Evolutionary conservation across 345 rosid genomes (phyloP).

Genomic region (Syzygium grande): DNA sequence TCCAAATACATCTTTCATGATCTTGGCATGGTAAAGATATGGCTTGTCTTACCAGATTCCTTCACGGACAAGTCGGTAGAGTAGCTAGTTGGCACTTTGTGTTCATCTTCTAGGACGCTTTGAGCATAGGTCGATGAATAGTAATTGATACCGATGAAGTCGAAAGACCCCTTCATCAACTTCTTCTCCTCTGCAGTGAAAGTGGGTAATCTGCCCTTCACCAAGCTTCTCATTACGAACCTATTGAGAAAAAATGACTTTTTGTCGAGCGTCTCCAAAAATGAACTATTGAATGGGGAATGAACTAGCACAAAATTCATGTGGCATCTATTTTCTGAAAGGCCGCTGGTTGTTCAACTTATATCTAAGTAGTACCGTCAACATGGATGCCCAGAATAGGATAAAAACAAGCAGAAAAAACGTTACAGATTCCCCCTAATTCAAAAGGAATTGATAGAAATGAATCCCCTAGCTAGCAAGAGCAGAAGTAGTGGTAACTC

Average conservation of each 20-base stretch:
- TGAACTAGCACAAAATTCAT: background rate
- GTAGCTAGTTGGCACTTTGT: background rate
- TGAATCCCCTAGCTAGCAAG: background rate
- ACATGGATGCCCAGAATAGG: background rate
- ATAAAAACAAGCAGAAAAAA: background rate
- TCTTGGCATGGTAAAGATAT: background rate
- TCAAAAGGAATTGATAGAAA: background rate
- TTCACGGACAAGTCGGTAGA: background rate
- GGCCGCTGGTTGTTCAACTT: background rate
- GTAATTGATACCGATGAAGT: constrained; percentile 42
- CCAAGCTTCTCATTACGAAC: constrained; percentile 31
- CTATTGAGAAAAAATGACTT: constrained; percentile 1
- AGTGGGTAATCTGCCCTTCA: constrained; percentile 28
- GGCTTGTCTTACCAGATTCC: background rate
- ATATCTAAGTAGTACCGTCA: background rate
- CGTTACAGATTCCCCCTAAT: background rate
- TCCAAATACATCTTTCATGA: background rate
- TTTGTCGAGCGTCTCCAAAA: background rate
- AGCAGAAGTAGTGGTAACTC: background rate
- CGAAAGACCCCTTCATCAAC: constrained; percentile 25
- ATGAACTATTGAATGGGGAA: background rate
- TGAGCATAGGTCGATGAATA: constrained; percentile 27
- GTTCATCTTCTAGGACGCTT: constrained; percentile 3
- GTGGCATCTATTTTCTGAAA: background rate
- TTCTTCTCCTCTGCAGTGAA: constrained; percentile 23